Evolutionary conservation across 257 asterid genomes (phyloP), one percentile per base, ranked within the genome.

Genomic region (Petunia axillaris): DNA sequence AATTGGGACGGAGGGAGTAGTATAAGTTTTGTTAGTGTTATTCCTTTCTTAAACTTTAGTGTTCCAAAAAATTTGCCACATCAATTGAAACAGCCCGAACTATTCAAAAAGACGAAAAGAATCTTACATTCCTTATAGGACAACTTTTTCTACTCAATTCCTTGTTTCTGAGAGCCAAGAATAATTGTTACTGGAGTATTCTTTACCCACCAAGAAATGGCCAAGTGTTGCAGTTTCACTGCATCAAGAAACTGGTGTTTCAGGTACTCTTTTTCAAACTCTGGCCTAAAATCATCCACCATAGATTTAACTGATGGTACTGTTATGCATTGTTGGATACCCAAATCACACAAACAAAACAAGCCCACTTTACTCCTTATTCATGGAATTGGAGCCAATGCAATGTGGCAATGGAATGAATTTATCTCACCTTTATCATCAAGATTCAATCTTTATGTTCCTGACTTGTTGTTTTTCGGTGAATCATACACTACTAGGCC

Each of bases 321-420:
- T 13, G 70, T 82, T 41, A 81, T 94, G 86, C 98, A 93, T 85
- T 90, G 63, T 83, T 94, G 98, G 98, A 86, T 81, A 0, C 98
- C 98, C 73, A 88, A 84, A 79, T n/a, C 83, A 79, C 92, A 62
- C 84, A 83, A 86, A 48, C 87, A 86, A 55, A 65, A 82, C 1
- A 92, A 83, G 76, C 93, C 94, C 77, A 87, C 83, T 37, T 36
- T 93, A 5, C 63, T 94, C 76, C 91, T 93, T 64, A 87, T 93
- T 78, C 98, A 94, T 55, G 98, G 98, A 1, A 57, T 94, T 36
- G 98, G 98, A 68, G 94, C 98, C 60, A 93, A 93, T 86, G 96
- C 98, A 71, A 91, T 93, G 95, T 94, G 98, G 98, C 98, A 94
- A 76, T 92, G 97, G 97, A 86, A 85, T 82, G 90, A 91, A 43